These are phyloP conservation scores for Mycena alexandri DNA, from an alignment of 768 basidiomycete genomes.

Conservation along the genomic window DNA sequence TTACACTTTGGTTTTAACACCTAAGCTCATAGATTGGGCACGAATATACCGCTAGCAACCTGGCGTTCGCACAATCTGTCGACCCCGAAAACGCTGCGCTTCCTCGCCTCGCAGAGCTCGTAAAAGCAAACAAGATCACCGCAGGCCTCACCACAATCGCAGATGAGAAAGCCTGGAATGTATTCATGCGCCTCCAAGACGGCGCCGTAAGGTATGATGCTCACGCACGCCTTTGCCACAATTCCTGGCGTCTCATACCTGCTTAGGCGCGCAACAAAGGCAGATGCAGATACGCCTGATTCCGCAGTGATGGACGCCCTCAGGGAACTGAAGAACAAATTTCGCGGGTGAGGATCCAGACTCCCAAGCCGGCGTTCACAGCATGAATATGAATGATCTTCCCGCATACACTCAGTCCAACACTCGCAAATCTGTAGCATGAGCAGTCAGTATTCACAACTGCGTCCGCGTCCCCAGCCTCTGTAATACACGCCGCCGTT, in stretches of 20 bases:
- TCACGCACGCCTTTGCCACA: conserved; percentile 22
- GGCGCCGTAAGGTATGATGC: conserved; percentile 70
- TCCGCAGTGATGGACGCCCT: conserved; percentile 78
- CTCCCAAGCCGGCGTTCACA: too few relatives aligned
- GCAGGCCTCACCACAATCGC: conserved; percentile 90
- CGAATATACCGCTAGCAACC: conserved; percentile 86
- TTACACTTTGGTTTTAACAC: too few relatives aligned
- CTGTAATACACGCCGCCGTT: conserved; percentile 19
- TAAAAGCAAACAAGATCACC: conserved; percentile 70
- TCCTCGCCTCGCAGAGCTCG: conserved; percentile 67
- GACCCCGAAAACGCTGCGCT: conserved; percentile 73
- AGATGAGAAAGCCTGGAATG: conserved; percentile 95
- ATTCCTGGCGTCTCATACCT: neutral
- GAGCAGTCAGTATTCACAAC: neutral
- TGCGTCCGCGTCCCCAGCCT: neutral
- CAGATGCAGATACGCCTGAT: conserved; percentile 56
- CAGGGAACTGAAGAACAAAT: conserved; percentile 88
- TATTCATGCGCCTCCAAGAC: conserved; percentile 87
- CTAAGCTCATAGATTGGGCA: conserved; percentile 74
- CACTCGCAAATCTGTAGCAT: conserved; percentile 16
- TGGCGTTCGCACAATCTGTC: conserved; percentile 77
- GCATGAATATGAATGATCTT: neutral
- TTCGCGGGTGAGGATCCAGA: conserved; percentile 64
- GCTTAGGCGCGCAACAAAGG: conserved; percentile 63
- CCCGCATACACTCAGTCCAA: conserved; percentile 3